Conservation (phyloP, 2,329 filamentous ascomycete species). For the Monilinia polystroma region DNA sequence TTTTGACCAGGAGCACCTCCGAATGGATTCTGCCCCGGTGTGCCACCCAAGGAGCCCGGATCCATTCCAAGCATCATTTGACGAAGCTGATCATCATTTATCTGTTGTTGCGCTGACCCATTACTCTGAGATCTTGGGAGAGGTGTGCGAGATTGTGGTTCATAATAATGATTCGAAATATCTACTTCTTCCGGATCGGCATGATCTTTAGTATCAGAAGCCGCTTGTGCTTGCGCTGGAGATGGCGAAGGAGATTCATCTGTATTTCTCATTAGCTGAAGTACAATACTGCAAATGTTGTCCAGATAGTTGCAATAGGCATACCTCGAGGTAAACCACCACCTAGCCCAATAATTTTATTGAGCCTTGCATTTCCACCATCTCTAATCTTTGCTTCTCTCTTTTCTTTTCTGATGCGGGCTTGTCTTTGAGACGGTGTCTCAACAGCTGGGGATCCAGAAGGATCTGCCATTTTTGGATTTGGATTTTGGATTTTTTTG, state of each 20-base stretch:
- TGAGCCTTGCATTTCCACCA: slow-evolving; percentile 66
- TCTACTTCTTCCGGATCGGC: slow-evolving; percentile 73
- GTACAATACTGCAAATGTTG: not conserved
- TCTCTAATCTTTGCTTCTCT: slow-evolving; percentile 76
- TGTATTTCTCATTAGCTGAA: slow-evolving; percentile 25
- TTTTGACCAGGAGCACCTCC: slow-evolving; percentile 23
- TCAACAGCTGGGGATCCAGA: slow-evolving; percentile 1
- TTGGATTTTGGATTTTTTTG: not conserved
- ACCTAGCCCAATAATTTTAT: slow-evolving; percentile 72
- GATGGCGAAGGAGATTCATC: slow-evolving; percentile 42
- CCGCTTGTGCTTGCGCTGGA: slow-evolving; percentile 21
- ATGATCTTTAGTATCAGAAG: not conserved
- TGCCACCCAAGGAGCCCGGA: slow-evolving; percentile 36
- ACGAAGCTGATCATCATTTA: slow-evolving; percentile 61
- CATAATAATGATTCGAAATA: slow-evolving; percentile 70
- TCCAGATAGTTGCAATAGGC: not conserved
- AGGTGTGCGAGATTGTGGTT: slow-evolving; percentile 49
- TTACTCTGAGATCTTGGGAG: slow-evolving; percentile 40
- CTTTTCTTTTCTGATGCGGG: slow-evolving; percentile 73
- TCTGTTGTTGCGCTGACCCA: slow-evolving; percentile 32
- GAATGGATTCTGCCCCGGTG: slow-evolving; percentile 40
- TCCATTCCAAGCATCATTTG: slow-evolving; percentile 64
- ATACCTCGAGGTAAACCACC: slow-evolving; percentile 53
- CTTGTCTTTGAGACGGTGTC: slow-evolving; percentile 47
- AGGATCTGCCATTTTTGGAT: slow-evolving; percentile 13